Conservation (phyloP, 495 filamentous ascomycete genomes). For the Xylaria scruposa region DNA sequence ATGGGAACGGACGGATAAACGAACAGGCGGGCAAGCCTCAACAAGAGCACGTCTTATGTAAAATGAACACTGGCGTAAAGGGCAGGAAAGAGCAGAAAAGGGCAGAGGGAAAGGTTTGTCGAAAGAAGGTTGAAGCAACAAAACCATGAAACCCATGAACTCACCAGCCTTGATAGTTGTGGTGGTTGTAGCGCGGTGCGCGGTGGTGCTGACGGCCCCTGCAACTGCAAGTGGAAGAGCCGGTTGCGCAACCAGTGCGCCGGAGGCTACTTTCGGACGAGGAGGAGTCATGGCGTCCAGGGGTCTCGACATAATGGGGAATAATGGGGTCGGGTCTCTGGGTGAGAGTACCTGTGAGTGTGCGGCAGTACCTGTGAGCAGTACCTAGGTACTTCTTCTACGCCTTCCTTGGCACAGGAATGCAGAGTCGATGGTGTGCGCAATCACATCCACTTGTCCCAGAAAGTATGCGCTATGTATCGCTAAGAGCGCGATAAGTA, state of each 20-base stretch:
- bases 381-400: not conserved
- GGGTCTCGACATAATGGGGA: conserved; percentile 24
- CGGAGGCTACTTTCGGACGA: conserved; percentile 36
- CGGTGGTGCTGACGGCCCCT: conserved; percentile 13
- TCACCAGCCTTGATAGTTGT: conserved; percentile 25
- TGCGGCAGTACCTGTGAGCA: not conserved
- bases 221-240: conserved; percentile 17
- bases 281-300: conserved; percentile 40
- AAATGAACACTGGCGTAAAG: not conserved
- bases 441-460: not conserved
- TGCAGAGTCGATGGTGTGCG: conserved; percentile 6
- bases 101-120: not conserved
- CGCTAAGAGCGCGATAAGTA: too few relatives aligned
- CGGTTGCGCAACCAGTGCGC: conserved; percentile 37
- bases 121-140: conserved; percentile 23
- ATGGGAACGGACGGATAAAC: not conserved
- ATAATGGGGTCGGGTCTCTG: not conserved
- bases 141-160: conserved; percentile 11
- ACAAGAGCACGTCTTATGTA: not conserved
- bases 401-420: not conserved
- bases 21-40: too few relatives aligned
- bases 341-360: not conserved
- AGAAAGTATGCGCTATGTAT: not conserved
- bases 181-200: conserved; percentile 8
- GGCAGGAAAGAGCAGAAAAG: conserved; percentile 7